These are phyloP conservation scores for Pythium brachiatum DNA, from an alignment of 352 stramenopile genomes.

Conservation along the genomic window DNA sequence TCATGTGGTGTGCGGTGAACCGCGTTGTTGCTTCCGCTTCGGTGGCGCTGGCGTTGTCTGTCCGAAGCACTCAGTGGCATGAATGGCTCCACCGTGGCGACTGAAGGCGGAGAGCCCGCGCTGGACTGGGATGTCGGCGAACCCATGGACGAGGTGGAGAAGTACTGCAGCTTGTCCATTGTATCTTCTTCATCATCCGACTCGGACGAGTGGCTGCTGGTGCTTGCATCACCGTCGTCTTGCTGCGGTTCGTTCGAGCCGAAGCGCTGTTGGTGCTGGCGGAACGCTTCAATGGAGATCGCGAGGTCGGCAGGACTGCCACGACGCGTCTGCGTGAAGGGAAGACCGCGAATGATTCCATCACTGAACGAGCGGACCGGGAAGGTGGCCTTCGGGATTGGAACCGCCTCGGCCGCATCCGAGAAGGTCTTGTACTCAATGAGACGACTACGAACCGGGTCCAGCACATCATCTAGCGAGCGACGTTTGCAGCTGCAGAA, in stretches of 20 bases:
- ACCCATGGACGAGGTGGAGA: conserved; percentile 24
- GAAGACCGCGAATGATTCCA: conserved; percentile 60
- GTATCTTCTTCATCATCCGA: conserved; percentile 62
- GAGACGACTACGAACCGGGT: conserved; percentile 67
- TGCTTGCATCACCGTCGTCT: conserved; percentile 24
- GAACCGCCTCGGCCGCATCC: conserved; percentile 29
- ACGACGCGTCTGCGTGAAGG: conserved; percentile 63
- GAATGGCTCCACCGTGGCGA: conserved; percentile 9
- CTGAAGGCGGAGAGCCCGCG: conserved; percentile 8
- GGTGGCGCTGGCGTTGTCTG: conserved; percentile 14
- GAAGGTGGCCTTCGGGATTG: conserved; percentile 64
- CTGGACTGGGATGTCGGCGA: conserved; percentile 14
- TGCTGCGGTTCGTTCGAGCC: conserved; percentile 43
- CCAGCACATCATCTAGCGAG: conserved; percentile 70
- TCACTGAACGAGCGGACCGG: conserved; percentile 72
- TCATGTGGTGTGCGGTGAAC: background rate
- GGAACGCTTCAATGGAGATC: conserved; percentile 78
- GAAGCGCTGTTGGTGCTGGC: conserved; percentile 61
- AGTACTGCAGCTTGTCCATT: conserved; percentile 34
- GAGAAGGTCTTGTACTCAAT: conserved; percentile 87
- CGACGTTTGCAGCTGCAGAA: conserved; percentile 55
- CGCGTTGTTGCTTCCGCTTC: conserved; percentile 5
- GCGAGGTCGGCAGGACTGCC: conserved; percentile 67
- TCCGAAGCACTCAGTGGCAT: conserved; percentile 1
- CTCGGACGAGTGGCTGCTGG: conserved; percentile 18